Base-by-base conservation (phyloP, 2,329 filamentous ascomycete genomes). In the Paraconiothyrium brasiliense region DNA sequence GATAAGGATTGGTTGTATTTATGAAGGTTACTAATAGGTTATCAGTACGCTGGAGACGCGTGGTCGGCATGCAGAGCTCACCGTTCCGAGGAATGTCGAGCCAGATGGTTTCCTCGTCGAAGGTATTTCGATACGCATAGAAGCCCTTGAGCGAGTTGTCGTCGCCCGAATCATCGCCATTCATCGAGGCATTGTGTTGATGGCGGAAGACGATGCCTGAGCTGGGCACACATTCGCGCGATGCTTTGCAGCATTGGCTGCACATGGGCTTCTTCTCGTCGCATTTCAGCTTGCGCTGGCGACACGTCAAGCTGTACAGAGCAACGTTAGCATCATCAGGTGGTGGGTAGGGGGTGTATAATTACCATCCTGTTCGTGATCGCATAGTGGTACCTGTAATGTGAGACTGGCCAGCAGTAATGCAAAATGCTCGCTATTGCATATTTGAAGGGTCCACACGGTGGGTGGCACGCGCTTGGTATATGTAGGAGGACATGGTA, bases 131-230 rank as follows among this genome's bases (percentile, higher is more conserved):
- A 75, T 90, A 89, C 27, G 86, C 86, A 72, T 89, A 90, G 74
- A 89, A 90, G 20, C 85, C 84, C 63, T 86, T 86, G 63, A 89
- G 76, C 54, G 80, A 81, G 39, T 81, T 83, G 47, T 82, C 80
- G 27, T 76, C 73, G 20, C 74, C 75, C 4, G 77, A 77, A 48
- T 81, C 79, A 14, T 78, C 78, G 52, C 84, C 83, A 61, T 89
- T 90, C 87, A 90, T 88, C 22, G 87, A 89, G 34, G 87, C 87
- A 83, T 90, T 90, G 76, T 90, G 88, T 71, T 90, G 87, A 75
- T 90, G 88, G 58, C 88, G 85, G 70, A 90, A 90, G 48, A 89
- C 86, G 67, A 90, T 84, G 55, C 86, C 87, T 64, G 87, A 86
- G 70, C 85, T 87, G 27, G 85, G 85, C 49, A 86, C 79, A 75